Evolutionary conservation across 208 protist genomes (phyloP).

Genomic region (Wallacemonas sp.): DNA sequence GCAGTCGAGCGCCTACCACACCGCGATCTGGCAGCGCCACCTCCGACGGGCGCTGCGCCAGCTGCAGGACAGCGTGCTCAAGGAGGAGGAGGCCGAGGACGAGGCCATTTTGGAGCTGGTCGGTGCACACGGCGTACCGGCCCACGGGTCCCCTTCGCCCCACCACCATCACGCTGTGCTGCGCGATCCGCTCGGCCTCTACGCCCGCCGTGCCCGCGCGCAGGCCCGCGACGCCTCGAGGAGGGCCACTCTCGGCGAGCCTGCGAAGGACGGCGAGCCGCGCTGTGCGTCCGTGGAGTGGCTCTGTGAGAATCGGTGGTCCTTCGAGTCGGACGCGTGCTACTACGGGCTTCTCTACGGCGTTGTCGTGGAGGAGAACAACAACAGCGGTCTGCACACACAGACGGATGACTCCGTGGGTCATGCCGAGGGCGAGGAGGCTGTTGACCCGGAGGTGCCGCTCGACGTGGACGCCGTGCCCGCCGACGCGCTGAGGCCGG

Average conservation of each 20-base stretch:
- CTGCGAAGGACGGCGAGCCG: background rate
- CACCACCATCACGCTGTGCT: background rate
- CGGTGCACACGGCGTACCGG: too few species aligned
- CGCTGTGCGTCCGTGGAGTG: slow-evolving; percentile 29
- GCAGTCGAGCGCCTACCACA: slow-evolving; percentile 22
- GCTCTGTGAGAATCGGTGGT: slow-evolving; percentile 71
- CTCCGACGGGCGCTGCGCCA: slow-evolving; percentile 10
- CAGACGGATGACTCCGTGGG: background rate
- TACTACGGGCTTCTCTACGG: slow-evolving; percentile 80
- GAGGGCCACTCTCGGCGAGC: background rate
- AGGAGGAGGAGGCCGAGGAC: slow-evolving; percentile 8
- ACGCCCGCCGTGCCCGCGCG: slow-evolving; percentile 9
- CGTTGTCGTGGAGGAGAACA: slow-evolving; percentile 46
- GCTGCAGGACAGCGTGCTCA: background rate
- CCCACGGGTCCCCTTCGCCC: background rate
- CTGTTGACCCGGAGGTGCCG: background rate
- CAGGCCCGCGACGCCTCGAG: background rate
- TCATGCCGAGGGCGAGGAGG: background rate
- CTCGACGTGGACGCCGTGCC: slow-evolving; percentile 3
- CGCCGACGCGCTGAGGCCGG: slow-evolving; percentile 2
- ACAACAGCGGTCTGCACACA: slow-evolving; percentile 8
- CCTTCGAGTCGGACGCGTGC: slow-evolving; percentile 20
- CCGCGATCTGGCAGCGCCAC: slow-evolving; percentile 19
- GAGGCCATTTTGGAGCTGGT: background rate
- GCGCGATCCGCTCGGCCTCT: slow-evolving; percentile 22